Base-by-base conservation (phyloP, 2,329 filamentous ascomycete genomes). In the Podosphaera xanthii region DNA sequence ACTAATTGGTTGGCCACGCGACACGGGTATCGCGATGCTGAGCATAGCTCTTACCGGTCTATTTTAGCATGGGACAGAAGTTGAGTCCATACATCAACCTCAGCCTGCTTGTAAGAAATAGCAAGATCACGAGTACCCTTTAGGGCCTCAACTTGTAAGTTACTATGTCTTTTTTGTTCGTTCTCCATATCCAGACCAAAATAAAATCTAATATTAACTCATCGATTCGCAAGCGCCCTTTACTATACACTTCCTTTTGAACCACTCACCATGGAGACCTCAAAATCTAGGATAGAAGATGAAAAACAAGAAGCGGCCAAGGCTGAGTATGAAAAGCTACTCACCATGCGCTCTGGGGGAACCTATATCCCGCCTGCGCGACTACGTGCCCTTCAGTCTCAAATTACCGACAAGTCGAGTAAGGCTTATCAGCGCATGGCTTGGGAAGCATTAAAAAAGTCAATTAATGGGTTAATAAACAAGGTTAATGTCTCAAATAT, bases 401-500 rank as follows among this genome's bases (percentile, higher is more conserved):
- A 95, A 72, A 95, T 98, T 71, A 96, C 89, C 62, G 92, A 98
- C 74, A 95, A 94, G 76, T 83, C 80, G 59, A 94, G 84, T 72
- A 94, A 95, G 72, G 92, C 97, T 73, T 97, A 95, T 70, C 92
- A 97, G 77, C 87, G 92, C 67, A 94, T 98, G 87, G 89, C 90
- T 7, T 98, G 92, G 92, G 92, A 98, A 72, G 91, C 91, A 10
- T 75, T 98, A 68, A 98, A 98, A 75, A 98, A 98, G 76, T 92
- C 87, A 56, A 95, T 98, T 73, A 97, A 98, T 70, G 92, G 92
- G 66, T 75, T 98, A 64, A 95, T 98, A 77, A 98, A 98, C 78
- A 98, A 98, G 76, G 86, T 96, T 76, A 97, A 97, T 72, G 87
- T 91, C 59, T 87, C 86, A 40, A 98, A 98, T 71, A 97, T 98